Evolutionary conservation across 2,329 filamentous ascomycete species (phyloP), one percentile per base, ranked within the genome.

Genomic region (Lasiodiplodia gonubiensis): DNA sequence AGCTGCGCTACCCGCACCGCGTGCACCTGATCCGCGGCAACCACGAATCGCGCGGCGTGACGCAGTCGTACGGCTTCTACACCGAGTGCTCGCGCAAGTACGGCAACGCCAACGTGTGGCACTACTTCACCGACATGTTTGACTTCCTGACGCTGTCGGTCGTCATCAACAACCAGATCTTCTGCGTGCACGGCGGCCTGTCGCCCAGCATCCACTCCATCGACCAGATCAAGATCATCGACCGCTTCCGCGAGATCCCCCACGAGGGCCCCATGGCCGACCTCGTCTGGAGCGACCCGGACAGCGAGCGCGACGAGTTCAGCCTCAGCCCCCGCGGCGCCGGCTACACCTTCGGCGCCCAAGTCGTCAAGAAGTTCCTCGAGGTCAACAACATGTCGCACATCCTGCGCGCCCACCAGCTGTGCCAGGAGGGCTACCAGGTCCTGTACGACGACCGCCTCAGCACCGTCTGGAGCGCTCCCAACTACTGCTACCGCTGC

Each of bases 231-330:
- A 98, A 99, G 80, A 97, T 99, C 79, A 98, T 99, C 78, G 95
- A 99, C 81, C 92, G 95, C 54, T 99, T 98, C 84, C 90, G 95
- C 72, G 95, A 99, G 78, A 99, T 99, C 69, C 95, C 95, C 5
- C 95, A 99, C 81, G 95, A 99, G 81, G 95, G 95, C 0, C 95
- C 95, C 39, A 99, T 99, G 95, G 95, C 95, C n/a, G 95, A 99
- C 79, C 84, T 99, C 5, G 95, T 99, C 37, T 99, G 95, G 95
- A 97, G 93, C 23, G 95, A 99, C 78, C 95, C 95, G 0, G 95
- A 99, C 77, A 91, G 92, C n/a, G 95, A 99, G 74, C 88, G 94
- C 67, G 95, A 99, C 80, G 95, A 99, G 79, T 99, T 99, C 80
- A 96, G 92, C 7, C 86, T 99, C 18, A 96, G 92, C 8, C 95